Conservation (phyloP, 106 monocot species). For the Dendrobium catenatum region DNA sequence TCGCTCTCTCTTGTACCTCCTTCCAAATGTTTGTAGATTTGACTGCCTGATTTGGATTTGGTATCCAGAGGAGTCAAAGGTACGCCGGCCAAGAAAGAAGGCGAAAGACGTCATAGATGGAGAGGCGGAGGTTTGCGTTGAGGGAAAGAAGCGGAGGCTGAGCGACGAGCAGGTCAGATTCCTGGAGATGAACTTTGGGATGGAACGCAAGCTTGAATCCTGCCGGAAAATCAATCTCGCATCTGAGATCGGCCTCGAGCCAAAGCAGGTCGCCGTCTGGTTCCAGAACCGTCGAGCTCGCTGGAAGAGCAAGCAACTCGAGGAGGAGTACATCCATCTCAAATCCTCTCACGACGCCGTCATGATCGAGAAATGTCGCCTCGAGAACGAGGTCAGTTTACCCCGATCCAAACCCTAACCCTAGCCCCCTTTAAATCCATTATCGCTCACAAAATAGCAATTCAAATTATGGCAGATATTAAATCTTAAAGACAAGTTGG, state of each 20-base stretch:
- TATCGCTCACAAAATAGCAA: neutral
- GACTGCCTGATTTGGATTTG: neutral
- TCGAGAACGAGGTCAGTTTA: constrained; percentile 36
- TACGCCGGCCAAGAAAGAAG: constrained; percentile 29
- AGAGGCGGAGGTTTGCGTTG: constrained; percentile 3
- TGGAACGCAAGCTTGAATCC: constrained; percentile 61
- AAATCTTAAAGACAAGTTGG: constrained; percentile 42
- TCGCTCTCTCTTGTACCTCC: neutral
- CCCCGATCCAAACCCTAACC: neutral
- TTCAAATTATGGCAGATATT: constrained; percentile 23
- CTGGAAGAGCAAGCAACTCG: constrained; percentile 71
- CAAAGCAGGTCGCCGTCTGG: constrained; percentile 78
- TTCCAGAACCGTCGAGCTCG: constrained; percentile 67
- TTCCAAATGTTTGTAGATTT: neutral
- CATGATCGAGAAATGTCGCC: constrained; percentile 45
- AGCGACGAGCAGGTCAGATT: constrained; percentile 57
- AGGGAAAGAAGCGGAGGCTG: constrained; percentile 48
- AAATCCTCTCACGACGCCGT: constrained; percentile 35
- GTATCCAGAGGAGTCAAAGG: constrained; percentile 17
- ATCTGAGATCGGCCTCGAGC: constrained; percentile 52
- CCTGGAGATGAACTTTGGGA: constrained; percentile 50
- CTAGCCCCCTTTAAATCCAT: neutral
- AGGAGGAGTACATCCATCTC: constrained; percentile 52
- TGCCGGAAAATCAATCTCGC: constrained; percentile 53
- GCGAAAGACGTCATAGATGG: constrained; percentile 1